Evolutionary conservation across 2,329 filamentous ascomycete genomes (phyloP).

Genomic region (Hypoxylon sp.): DNA sequence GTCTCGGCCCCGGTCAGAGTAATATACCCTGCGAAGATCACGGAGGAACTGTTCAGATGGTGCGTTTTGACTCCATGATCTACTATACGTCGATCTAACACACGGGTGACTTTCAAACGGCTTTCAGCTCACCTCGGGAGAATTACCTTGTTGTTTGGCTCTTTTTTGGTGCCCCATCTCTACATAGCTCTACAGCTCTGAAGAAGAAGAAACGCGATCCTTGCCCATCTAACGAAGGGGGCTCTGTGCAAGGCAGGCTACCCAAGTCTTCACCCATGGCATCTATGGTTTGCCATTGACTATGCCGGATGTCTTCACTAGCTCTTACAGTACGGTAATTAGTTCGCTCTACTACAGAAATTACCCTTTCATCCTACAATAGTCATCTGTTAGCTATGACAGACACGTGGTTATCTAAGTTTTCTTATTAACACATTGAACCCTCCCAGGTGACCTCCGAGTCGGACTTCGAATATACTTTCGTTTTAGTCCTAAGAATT

Average conservation of each 20-base stretch:
- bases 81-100: slow-evolving; percentile 49
- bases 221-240: slow-evolving; percentile 39
- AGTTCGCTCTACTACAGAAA: slow-evolving; percentile 39
- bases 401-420: slow-evolving; percentile 36
- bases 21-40: slow-evolving; percentile 50
- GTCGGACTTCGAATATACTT: slow-evolving; percentile 39
- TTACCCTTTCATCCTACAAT: slow-evolving; percentile 33
- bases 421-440: slow-evolving; percentile 35
- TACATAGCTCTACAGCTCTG: background rate
- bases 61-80: slow-evolving; percentile 51
- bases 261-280: slow-evolving; percentile 30
- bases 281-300: slow-evolving; percentile 43
- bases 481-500: slow-evolving; percentile 28
- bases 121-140: slow-evolving; percentile 8
- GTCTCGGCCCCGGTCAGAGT: too few species aligned
- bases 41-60: slow-evolving; percentile 49
- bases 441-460: slow-evolving; percentile 34
- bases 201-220: slow-evolving; percentile 33
- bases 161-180: too few species aligned
- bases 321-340: slow-evolving; percentile 47
- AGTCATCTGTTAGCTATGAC: slow-evolving; percentile 29
- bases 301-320: slow-evolving; percentile 47
- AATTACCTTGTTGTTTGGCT: slow-evolving; percentile 9
- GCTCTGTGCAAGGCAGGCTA: slow-evolving; percentile 35
- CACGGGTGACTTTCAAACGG: slow-evolving; percentile 37